Evolutionary conservation across 169 alveolate species (phyloP), one percentile per base, ranked within the genome.

Genomic region (Prorocentrum cordatum): DNA sequence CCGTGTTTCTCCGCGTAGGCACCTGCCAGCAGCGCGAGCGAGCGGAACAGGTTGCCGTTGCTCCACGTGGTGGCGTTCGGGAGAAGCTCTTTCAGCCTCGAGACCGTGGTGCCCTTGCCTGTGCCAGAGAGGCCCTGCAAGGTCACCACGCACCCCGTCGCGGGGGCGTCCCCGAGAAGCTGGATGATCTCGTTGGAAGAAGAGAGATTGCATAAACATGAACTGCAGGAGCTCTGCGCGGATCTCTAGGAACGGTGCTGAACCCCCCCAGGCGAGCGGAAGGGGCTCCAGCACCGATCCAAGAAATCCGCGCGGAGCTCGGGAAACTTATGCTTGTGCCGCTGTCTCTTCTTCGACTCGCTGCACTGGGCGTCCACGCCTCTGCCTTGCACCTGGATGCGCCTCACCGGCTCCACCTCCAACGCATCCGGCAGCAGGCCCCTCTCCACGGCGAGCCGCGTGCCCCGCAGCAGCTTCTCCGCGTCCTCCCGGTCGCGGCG

Each of bases 11-110:
- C 82, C 35, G 58, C 67, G 22, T 36, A 31, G 14, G 24, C 31
- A 62, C 66, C 62, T 18, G 91, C 91, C n/a, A 61, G 91, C 68
- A 83, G 29, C 6, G 91, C 66, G n/a, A 83, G 70, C 9, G 80
- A 70, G n/a, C 91, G 75, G 36, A 83, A 83, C 22, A 83, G 59
- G n/a, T 83, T 83, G 6, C 91, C 91, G 32, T 83, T 83, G 16
- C 64, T 32, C 91, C 91, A 83, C 31, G 75, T 45, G 20, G 66
- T 82, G 35, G 91, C 82, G 7, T 38, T 61, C 58, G 80, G 68
- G 36, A 83, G 29, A 35, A 14, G 31, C 27, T 67, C 79, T 38
- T 83, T 54, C n/a, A 83, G 59, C 39, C 66, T 64, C 54, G 79
- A 24, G 32, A 64, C 91, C 6, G 79, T 66, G 4, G 91, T 83